Evolutionary conservation across 441 rosid species (phyloP), one percentile per base, ranked within the genome.

Genomic region (Eruca vesicaria): DNA sequence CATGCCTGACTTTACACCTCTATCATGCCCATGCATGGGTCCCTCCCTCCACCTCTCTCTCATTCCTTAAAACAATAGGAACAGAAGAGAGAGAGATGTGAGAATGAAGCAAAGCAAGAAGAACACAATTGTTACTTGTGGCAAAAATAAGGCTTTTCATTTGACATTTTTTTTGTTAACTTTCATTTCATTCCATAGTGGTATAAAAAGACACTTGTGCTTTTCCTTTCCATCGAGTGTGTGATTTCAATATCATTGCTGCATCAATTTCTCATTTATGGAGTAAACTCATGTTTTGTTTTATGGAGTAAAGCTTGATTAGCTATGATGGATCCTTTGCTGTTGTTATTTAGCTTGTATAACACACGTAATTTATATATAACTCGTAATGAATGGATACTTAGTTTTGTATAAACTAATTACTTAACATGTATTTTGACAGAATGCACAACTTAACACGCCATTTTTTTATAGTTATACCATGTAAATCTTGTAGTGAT

Each of bases 1-100:
- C 81, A 73, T 78, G 78, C 74, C 16, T 78, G 15, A 78, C 77
- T 78, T 78, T 78, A 78, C 77, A 78, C 80, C 73, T 78, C 81
- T 66, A 78, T 78, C 73, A 72, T 78, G 69, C 77, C 78, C 74
- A 68, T 63, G 69, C 74, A 68, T 78, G 81, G 81, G 81, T 78
- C 81, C 81, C 81, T 67, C 43, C 62, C 74, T 78, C 81, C 73
- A 72, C 73, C 36, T 61, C 50, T 33, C 12, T 38, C 63, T 63
- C 66, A 64, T 43, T 59, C 19, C 31, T 20, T 68, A 10, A 35
- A 33, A 69, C 79, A 36, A 48, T 32, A 18, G 14, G 14, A 43
- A 45, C 32, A 68, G 7, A 9, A 18, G 56, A 57, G 10, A 36
- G 56, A 77, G 64, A 78, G 77, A 73, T 78, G 81, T 78, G 78